Evolutionary conservation across 2,329 filamentous ascomycete species (phyloP), one percentile per base, ranked within the genome.

Genomic region (Blastomyces percursus): DNA sequence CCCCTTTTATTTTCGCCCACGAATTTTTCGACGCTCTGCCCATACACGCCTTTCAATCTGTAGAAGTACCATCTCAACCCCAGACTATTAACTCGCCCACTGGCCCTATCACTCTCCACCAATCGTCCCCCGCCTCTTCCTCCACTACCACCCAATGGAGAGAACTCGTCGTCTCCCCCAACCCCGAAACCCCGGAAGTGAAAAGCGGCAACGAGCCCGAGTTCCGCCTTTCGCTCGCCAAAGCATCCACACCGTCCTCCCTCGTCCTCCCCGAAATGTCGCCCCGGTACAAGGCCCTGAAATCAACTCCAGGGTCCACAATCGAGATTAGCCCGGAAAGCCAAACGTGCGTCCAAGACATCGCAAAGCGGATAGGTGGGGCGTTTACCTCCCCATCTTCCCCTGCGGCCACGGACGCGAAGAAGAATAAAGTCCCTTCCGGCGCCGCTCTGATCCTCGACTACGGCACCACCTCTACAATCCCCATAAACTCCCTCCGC

Each of bases 11-110:
- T 64, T 84, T 97, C 58, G 94, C 94, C 4, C 94, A 99, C 74
- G 94, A 99, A 73, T 97, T 99, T 80, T 99, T 99, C 77, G 94
- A 99, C 69, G 94, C 94, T 2, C 86, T 99, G 0, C 94, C 94
- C 42, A 96, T 99, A 68, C 92, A 99, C 74, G 87, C 90, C 64
- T 99, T 99, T 73, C 88, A 97, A 74, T 88, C 90, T 16, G 82
- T 93, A 59, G 16, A 57, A 42, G 12, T 27, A 21, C 35, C 54
- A 6, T 74, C 81, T 54, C 78, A 78, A 66, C 73, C 78, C 46
- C 70, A 80, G n/a, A 78, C 78, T 46, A 79, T 81, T 59, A 77
- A 75, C 69, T 78, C 77, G 11, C 75, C 79, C 1, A 81, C 80
- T 32, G 78, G 80, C 0, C 78, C 76, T 62, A 74, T 78, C 59